phyloP scores from a whole-genome alignment of 164 flowering plant genomes.

The Aristolochia fimbriata region DNA sequence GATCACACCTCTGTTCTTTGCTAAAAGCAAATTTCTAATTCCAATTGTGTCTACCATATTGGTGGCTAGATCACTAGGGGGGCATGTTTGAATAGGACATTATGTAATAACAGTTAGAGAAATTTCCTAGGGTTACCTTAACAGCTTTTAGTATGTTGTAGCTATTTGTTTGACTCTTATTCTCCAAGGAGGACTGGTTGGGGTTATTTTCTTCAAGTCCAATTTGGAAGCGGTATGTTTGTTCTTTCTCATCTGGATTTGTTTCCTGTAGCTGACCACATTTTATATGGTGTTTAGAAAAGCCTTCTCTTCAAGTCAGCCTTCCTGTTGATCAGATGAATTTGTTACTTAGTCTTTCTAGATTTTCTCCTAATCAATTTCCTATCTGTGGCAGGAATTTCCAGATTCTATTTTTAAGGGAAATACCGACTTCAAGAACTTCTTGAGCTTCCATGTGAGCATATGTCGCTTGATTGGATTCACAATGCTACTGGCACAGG shows the following conservation, averaged over 20 bases:
- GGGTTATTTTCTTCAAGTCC: constrained; percentile 30
- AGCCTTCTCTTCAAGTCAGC: not conserved
- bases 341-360: not conserved
- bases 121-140: constrained; percentile 13
- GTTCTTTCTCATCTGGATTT: no score
- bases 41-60: not conserved
- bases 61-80: not conserved
- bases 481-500: constrained; percentile 30
- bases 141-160: constrained; percentile 28
- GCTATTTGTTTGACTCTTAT: constrained; percentile 20
- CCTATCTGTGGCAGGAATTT: constrained; percentile 14
- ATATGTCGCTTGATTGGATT: constrained; percentile 26
- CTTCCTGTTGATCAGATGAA: not conserved
- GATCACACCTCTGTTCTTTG: not conserved
- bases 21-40: not conserved
- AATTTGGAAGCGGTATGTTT: constrained; percentile 28
- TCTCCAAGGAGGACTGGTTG: constrained; percentile 22
- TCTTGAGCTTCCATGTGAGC: constrained; percentile 21
- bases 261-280: not conserved
- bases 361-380: not conserved
- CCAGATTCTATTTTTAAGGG: constrained; percentile 13
- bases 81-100: not conserved
- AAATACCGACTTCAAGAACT: constrained; percentile 10
- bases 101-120: not conserved
- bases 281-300: not conserved